Conservation (phyloP, 441 rosid species). For the Pelargonium fulgidum region DNA sequence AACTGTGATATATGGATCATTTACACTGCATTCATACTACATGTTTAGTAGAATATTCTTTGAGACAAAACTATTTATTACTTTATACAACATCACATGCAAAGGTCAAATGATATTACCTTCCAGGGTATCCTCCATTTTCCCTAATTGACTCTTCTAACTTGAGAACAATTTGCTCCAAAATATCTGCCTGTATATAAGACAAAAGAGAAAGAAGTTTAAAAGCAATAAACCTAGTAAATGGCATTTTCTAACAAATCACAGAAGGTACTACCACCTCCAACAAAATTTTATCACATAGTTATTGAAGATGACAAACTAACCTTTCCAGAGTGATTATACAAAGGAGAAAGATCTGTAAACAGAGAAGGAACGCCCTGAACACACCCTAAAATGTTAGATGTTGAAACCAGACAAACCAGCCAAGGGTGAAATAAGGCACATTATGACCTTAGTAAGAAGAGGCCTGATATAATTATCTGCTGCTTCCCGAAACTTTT, state of each 20-base stretch:
- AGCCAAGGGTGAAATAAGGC: slow-evolving; percentile 8
- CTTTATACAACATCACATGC: slow-evolving; percentile 3
- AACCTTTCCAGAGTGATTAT: slow-evolving; percentile 83
- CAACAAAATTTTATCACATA: not conserved
- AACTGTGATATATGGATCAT: not conserved
- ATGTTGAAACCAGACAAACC: slow-evolving; percentile 13
- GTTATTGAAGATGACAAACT: slow-evolving; percentile 20
- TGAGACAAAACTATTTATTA: not conserved
- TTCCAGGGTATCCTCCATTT: slow-evolving; percentile 63
- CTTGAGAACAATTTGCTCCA: slow-evolving; percentile 79
- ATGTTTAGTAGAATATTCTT: not conserved
- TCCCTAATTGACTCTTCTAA: slow-evolving; percentile 72
- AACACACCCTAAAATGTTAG: slow-evolving; percentile 16
- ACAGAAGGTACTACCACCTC: slow-evolving; percentile 1
- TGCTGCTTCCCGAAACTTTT: slow-evolving; percentile 76
- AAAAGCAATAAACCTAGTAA: slow-evolving; percentile 6
- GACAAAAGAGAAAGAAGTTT: slow-evolving; percentile 14
- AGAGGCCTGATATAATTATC: slow-evolving; percentile 74
- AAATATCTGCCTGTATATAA: slow-evolving; percentile 66
- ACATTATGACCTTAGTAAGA: slow-evolving; percentile 60
- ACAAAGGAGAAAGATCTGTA: slow-evolving; percentile 92
- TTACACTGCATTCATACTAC: not conserved
- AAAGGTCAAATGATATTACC: slow-evolving; percentile 40
- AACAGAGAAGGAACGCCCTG: slow-evolving; percentile 98
- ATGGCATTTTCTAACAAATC: not conserved